phyloP scores from a whole-genome alignment of 2,329 filamentous ascomycete species.

The Aspergillus bombycis region DNA sequence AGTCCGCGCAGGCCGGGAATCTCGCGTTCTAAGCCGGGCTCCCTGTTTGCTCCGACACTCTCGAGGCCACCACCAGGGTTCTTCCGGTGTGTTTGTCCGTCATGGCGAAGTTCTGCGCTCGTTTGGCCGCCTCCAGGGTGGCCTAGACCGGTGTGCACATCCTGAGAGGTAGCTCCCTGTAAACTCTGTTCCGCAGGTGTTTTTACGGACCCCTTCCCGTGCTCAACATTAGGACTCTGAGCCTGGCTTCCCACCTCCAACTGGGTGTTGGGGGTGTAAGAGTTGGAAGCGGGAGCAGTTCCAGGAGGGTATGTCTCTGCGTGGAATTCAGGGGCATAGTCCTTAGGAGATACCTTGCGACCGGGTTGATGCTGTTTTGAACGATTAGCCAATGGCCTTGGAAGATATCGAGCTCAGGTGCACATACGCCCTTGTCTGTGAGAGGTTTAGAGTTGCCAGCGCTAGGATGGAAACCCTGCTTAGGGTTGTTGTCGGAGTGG shows the following conservation, averaged over 20 bases:
- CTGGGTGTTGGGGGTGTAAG: conserved; percentile 50
- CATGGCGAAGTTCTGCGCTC: conserved; percentile 51
- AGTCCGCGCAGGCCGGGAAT: conserved; percentile 32
- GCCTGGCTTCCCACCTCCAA: conserved; percentile 42
- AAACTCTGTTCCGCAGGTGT: conserved; percentile 52
- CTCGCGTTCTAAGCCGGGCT: conserved; percentile 26
- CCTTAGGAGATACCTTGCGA: conserved; percentile 56
- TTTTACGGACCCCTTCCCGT: conserved; percentile 46
- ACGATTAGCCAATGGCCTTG: not conserved
- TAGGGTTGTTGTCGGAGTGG: conserved; percentile 12
- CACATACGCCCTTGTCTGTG: conserved; percentile 8
- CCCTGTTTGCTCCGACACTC: conserved; percentile 44
- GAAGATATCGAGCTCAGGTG: not conserved
- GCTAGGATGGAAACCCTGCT: conserved; percentile 13
- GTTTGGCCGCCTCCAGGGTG: conserved; percentile 56
- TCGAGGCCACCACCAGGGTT: conserved; percentile 47
- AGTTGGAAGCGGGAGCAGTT: conserved; percentile 60
- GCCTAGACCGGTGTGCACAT: conserved; percentile 58
- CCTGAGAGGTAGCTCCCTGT: conserved; percentile 55
- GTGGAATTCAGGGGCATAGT: conserved; percentile 67
- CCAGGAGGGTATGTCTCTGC: conserved; percentile 64
- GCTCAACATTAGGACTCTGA: conserved; percentile 44
- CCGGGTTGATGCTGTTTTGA: conserved; percentile 64
- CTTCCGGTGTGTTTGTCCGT: conserved; percentile 47
- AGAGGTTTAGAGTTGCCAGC: not conserved